These are phyloP conservation scores for Kregervanrija pseudodelftensis DNA, from an alignment of 805 yeast species.

Conservation along the genomic window DNA sequence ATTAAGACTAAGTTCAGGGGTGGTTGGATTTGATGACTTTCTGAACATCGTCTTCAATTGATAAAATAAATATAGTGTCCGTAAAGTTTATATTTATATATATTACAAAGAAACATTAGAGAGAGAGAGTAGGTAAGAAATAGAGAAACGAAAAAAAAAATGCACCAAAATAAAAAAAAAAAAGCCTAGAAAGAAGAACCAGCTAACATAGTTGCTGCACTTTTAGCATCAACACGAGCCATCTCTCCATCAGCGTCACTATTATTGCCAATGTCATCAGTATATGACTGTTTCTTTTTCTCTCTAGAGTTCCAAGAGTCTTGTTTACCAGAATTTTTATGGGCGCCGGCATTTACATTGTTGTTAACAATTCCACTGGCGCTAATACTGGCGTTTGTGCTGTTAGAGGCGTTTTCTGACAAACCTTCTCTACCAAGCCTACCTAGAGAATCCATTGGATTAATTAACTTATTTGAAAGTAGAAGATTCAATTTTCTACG, in stretches of 20 bases:
- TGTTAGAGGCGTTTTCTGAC: conserved; percentile 23
- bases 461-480: conserved; percentile 44
- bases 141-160: not conserved
- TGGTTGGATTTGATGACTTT: too few species aligned
- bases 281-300: conserved; percentile 14
- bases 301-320: conserved; percentile 32
- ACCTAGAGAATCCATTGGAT: conserved; percentile 40
- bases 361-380: not conserved
- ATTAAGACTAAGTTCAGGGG: too few species aligned
- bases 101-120: not conserved
- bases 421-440: conserved; percentile 70
- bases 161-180: not conserved
- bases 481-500: conserved; percentile 69
- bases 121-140: not conserved
- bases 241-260: conserved; percentile 10
- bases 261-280: too few species aligned
- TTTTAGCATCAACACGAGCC: conserved; percentile 59
- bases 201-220: conserved; percentile 78
- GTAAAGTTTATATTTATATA: too few species aligned
- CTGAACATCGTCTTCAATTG: not conserved
- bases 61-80: not conserved
- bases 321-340: conserved; percentile 10
- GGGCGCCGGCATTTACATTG: not conserved
- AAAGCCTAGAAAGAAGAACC: conserved; percentile 54
- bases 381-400: not conserved